These are phyloP conservation scores for Mycena venus DNA, from an alignment of 768 basidiomycete species.

Conservation along the genomic window DNA sequence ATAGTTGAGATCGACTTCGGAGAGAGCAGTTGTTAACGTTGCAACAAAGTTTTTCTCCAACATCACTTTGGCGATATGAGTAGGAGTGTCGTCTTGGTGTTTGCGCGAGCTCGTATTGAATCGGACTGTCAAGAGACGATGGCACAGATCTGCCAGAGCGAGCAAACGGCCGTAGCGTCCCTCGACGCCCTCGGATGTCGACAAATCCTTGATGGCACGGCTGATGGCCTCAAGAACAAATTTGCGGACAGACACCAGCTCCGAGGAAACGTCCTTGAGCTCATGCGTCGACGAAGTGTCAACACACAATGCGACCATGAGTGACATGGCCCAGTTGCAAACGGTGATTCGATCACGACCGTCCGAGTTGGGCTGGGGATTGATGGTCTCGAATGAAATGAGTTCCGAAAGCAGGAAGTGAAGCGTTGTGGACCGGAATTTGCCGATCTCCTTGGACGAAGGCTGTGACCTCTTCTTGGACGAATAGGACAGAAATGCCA, in stretches of 20 bases:
- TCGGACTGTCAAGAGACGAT: slow-evolving; percentile 87
- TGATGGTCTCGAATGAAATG: slow-evolving; percentile 81
- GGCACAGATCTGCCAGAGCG: slow-evolving; percentile 88
- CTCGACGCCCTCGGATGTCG: slow-evolving; percentile 71
- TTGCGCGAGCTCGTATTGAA: slow-evolving; percentile 72
- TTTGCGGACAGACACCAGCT: slow-evolving; percentile 92
- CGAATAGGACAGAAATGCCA: slow-evolving; percentile 85
- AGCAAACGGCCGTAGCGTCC: slow-evolving; percentile 89
- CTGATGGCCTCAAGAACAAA: slow-evolving; percentile 91
- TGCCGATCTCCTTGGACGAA: slow-evolving; percentile 75
- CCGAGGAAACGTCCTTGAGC: slow-evolving; percentile 80
- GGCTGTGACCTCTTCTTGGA: slow-evolving; percentile 74
- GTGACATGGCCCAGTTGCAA: slow-evolving; percentile 91
- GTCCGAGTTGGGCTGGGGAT: slow-evolving; percentile 68
- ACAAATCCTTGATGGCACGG: slow-evolving; percentile 86
- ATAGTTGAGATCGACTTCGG: slow-evolving; percentile 96
- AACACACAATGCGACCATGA: slow-evolving; percentile 93
- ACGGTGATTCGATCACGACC: slow-evolving; percentile 70
- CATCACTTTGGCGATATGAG: slow-evolving; percentile 98
- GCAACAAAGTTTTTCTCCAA: slow-evolving; percentile 97
- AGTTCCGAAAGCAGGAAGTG: slow-evolving; percentile 89
- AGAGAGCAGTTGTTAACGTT: slow-evolving; percentile 86
- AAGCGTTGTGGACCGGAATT: slow-evolving; percentile 75
- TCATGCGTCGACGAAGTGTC: slow-evolving; percentile 79
- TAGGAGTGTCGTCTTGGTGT: slow-evolving; percentile 79